Evolutionary conservation across 306 rosid genomes (phyloP).

Genomic region (Ormosia semicastrata): DNA sequence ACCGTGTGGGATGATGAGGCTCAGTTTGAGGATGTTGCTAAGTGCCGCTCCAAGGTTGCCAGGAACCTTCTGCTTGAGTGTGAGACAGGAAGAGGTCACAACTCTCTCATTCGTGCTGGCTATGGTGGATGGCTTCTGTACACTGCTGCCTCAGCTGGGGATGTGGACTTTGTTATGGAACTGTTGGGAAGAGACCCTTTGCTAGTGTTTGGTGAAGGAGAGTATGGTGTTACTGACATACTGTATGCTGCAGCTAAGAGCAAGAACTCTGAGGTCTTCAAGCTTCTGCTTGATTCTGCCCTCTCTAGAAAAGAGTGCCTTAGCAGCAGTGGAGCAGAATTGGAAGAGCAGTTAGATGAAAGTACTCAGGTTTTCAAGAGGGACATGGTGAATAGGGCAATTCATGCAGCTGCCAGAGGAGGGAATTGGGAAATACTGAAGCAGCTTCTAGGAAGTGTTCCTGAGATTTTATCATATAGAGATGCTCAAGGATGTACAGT

Average conservation of each 20-base stretch:
- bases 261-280: constrained; percentile 67
- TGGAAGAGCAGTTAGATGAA: constrained; percentile 40
- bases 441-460: constrained; percentile 48
- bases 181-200: constrained; percentile 65
- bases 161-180: constrained; percentile 59
- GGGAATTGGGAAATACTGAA: constrained; percentile 78
- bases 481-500: constrained; percentile 78
- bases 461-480: constrained; percentile 55
- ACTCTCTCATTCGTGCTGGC: constrained; percentile 79
- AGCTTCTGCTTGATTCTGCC: constrained; percentile 56
- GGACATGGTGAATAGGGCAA: constrained; percentile 82
- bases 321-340: constrained; percentile 31
- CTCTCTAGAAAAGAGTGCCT: constrained; percentile 44
- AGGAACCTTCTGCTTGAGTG: constrained; percentile 65
- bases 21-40: constrained; percentile 62
- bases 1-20: constrained; percentile 89
- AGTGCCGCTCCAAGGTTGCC: constrained; percentile 70
- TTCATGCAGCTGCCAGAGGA: constrained; percentile 93
- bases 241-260: constrained; percentile 90
- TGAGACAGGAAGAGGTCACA: constrained; percentile 47
- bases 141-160: constrained; percentile 94
- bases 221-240: constrained; percentile 86
- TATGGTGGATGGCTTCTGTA: constrained; percentile 98
- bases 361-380: constrained; percentile 50
- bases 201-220: constrained; percentile 91